Evolutionary conservation across 2,329 filamentous ascomycete species (phyloP).

Genomic region (Cladosporium sp.): DNA sequence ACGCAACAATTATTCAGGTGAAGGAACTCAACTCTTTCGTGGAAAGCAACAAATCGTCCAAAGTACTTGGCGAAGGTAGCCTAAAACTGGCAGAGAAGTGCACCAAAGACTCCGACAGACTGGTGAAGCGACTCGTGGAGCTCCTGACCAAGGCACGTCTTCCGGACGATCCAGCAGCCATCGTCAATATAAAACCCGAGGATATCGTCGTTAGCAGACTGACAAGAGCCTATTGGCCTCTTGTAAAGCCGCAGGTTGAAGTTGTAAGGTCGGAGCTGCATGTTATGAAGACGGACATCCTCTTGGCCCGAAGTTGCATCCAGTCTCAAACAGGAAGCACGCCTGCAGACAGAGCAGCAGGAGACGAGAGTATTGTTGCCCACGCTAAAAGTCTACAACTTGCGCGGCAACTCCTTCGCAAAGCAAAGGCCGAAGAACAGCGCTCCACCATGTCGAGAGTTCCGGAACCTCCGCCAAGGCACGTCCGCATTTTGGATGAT

Average conservation of each 20-base stretch:
- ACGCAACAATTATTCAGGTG: conserved; percentile 12
- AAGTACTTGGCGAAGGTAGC: neutral
- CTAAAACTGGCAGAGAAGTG: conserved; percentile 12
- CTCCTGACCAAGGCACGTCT: conserved; percentile 5
- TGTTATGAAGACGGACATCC: conserved; percentile 13
- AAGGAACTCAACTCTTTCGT: conserved; percentile 13
- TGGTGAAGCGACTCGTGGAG: conserved; percentile 7
- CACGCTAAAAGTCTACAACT: neutral
- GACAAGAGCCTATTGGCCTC: conserved; percentile 11
- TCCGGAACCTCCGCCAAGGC: neutral
- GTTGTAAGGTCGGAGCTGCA: conserved; percentile 12
- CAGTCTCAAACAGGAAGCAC: conserved; percentile 4
- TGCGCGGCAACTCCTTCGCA: neutral
- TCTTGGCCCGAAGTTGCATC: conserved; percentile 10
- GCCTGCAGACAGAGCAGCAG: conserved; percentile 1
- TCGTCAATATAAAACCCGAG: conserved; percentile 6
- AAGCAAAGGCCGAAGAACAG: conserved; percentile 5
- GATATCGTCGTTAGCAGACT: conserved; percentile 12
- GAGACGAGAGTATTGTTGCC: conserved; percentile 2
- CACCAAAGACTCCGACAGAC: conserved; percentile 6
- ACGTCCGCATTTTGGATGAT: too few relatives aligned
- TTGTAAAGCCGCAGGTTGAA: conserved; percentile 13
- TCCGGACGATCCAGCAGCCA: neutral
- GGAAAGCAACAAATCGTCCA: neutral
- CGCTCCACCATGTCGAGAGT: neutral